Percentiles rank a stretch among this genome's conserved stretches.
These are phyloP conservation scores for Hericium erinaceus DNA, from an alignment of 768 basidiomycete genomes.

Conservation along the genomic window DNA sequence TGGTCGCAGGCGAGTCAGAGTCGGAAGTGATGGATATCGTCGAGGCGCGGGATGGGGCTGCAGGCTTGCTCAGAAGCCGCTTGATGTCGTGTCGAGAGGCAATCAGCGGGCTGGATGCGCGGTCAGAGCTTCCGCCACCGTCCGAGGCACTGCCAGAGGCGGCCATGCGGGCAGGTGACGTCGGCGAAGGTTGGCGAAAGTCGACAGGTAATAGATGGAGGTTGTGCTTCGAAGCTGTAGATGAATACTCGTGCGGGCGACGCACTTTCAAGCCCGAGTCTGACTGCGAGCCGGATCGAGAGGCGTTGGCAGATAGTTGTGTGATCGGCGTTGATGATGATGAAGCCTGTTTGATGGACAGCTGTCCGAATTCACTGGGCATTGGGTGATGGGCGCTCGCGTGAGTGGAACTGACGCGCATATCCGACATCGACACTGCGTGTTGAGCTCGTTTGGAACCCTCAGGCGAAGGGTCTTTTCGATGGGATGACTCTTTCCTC, in stretches of 20 bases:
- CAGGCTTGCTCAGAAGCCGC: conserved; percentile 15
- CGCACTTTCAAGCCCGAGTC: neutral
- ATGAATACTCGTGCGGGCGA: neutral
- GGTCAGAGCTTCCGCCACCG: conserved; percentile 1
- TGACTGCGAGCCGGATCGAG: neutral
- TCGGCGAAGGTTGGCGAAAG: conserved; percentile 5
- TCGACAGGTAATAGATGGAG: neutral
- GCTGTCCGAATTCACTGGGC: neutral
- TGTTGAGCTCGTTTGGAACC: neutral
- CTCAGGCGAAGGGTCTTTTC: neutral
- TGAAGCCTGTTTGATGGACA: neutral
- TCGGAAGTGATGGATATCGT: conserved; percentile 13
- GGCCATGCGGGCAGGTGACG: conserved; percentile 5
- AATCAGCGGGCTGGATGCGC: conserved; percentile 7
- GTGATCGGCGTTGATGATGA: neutral
- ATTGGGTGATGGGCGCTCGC: neutral
- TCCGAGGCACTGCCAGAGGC: conserved; percentile 9
- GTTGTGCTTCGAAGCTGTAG: neutral
- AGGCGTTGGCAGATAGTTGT: neutral
- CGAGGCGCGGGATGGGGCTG: conserved; percentile 10
- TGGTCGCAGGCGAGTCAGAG: conserved; percentile 5
- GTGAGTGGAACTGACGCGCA: neutral
- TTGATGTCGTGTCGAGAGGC: conserved; percentile 12
- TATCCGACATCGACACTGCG: neutral
- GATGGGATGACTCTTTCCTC: neutral